phyloP scores from a whole-genome alignment of 1,139 yeast genomes.

The Candida sp. region DNA sequence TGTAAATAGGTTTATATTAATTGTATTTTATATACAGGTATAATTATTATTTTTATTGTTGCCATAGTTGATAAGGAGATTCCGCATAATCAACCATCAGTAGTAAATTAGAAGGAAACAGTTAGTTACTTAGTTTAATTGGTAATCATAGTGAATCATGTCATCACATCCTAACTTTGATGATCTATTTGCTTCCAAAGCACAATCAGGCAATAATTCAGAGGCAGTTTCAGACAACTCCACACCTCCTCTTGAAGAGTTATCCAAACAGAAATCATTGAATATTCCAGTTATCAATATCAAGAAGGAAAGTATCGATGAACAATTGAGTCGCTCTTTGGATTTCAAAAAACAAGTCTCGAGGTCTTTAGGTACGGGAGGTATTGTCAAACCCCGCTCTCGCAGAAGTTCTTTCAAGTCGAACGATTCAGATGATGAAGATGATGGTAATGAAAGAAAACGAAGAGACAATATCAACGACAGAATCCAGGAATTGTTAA shows the following conservation, averaged over 20 bases:
- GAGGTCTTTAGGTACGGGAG: constrained; percentile 35
- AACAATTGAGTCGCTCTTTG: constrained; percentile 26
- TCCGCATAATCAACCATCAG: background rate
- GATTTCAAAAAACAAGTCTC: constrained; percentile 42
- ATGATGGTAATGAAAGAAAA: constrained; percentile 53
- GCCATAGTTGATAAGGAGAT: background rate
- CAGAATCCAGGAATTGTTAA: constrained; percentile 76
- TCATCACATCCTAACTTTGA: background rate
- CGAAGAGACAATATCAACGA: constrained; percentile 89
- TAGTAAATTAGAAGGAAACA: background rate
- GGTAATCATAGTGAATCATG: background rate
- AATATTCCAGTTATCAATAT: constrained; percentile 26
- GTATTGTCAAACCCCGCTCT: constrained; percentile 40
- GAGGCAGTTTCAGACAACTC: background rate
- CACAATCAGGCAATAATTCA: background rate
- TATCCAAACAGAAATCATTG: constrained; percentile 14
- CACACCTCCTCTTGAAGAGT: constrained; percentile 12
- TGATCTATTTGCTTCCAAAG: background rate
- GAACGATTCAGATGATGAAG: constrained; percentile 30
- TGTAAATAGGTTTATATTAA: background rate
- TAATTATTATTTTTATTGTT: background rate
- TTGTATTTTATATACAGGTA: background rate
- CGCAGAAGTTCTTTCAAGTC: constrained; percentile 35
- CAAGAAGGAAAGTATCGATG: constrained; percentile 20
- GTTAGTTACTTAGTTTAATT: too few relatives aligned